Conservation (phyloP, 768 basidiomycete species). For the Suillus brevipes region DNA sequence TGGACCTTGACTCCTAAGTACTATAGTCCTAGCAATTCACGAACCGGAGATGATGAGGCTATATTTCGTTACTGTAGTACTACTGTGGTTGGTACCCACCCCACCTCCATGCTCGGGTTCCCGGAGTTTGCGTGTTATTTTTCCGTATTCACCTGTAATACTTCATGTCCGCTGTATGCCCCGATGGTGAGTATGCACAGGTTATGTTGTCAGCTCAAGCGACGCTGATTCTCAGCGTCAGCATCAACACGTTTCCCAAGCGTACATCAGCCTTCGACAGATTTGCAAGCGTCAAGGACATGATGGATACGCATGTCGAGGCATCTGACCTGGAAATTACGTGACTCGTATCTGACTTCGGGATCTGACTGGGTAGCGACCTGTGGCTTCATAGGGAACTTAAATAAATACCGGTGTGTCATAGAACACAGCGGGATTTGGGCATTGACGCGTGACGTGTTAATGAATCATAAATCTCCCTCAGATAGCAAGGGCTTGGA, state of each 20-base stretch:
- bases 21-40: not conserved
- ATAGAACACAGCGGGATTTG: not conserved
- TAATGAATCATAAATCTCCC: not conserved
- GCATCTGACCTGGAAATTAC: not conserved
- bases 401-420: not conserved
- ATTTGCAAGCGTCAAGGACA: not conserved
- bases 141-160: not conserved
- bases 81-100: not conserved
- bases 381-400: not conserved
- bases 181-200: not conserved
- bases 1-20: not conserved
- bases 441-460: not conserved
- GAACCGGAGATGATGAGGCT: conserved; percentile 2
- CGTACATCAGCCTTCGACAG: not conserved
- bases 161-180: not conserved
- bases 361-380: not conserved
- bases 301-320: not conserved
- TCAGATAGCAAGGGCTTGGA: not conserved
- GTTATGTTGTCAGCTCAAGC: not conserved
- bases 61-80: not conserved
- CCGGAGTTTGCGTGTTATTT: not conserved
- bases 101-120: not conserved
- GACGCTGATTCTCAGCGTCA: not conserved
- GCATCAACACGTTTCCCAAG: not conserved
- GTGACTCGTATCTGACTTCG: not conserved